Base-by-base conservation (phyloP, 2,329 filamentous ascomycete genomes). In the Blastomyces percursus region DNA sequence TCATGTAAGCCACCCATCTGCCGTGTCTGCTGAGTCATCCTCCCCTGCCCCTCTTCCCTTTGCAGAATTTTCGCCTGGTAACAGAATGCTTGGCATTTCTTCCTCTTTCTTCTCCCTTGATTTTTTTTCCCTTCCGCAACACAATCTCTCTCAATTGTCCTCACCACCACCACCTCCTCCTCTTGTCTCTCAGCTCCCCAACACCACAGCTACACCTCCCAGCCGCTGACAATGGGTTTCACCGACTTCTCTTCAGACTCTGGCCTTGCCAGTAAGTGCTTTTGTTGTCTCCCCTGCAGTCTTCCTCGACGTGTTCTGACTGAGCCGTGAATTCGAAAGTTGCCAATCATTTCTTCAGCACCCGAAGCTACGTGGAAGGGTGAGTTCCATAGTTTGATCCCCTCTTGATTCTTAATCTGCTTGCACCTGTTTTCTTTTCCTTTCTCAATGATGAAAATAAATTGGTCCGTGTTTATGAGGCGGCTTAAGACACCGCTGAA, bases 381-480 rank as follows among this genome's bases (percentile, higher is more conserved):
- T 92, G 87, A 75, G 89, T 85, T 24, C 54, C 21, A 38, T 66
- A 8, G 55, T 63, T 61, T 68, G 67, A 14, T n/a, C 16, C 69
- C 69, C 67, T 60, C 70, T 67, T 68, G 11, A 27, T 24, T 66
- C 59, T 61, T 27, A 35, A 27, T 50, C 19, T 61, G 59, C 46
- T 54, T 24, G n/a, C n/a, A 50, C 2, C 24, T 50, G 60, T 54
- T 63, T 60, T 67, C 30, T 61, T 60, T 65, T 58, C 67, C 66
- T 68, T 69, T 68, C 61, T 72, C 71, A 70, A 83, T 88, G 89
- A 92, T 91, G 89, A 92, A 82, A 88, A 83, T 64, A 82, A 65
- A 82, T 92, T 92, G 88, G 90, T 93, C 90, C 89, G 89, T 93
- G 89, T 94, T 93, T 86, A 90, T 84, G 88, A 93, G 87, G 86